phyloP scores from a whole-genome alignment of 2,329 filamentous ascomycete species.

The Didymellaceae sp. region DNA sequence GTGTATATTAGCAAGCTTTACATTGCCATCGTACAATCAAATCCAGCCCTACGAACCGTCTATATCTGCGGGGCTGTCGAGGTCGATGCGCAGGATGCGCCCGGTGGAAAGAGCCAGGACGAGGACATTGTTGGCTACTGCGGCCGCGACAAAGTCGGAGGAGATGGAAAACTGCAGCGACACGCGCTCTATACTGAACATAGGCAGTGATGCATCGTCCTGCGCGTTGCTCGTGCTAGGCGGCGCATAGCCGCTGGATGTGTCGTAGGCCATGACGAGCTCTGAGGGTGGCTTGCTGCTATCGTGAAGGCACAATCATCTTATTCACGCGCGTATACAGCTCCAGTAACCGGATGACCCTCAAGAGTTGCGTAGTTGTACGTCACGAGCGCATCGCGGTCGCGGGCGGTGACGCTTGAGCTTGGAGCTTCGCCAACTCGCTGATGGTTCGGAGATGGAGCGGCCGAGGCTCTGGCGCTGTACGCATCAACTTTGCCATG shows the following conservation, averaged over 20 bases:
- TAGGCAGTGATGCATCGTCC: constrained; percentile 72
- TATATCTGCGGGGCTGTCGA: constrained; percentile 93
- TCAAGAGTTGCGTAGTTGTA: constrained; percentile 2
- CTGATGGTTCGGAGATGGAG: constrained; percentile 1
- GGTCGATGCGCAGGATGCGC: constrained; percentile 89
- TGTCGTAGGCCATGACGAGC: constrained; percentile 70
- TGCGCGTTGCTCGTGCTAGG: constrained; percentile 68
- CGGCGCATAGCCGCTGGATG: constrained; percentile 74
- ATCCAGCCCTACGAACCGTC: constrained; percentile 59
- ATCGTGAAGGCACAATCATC: constrained; percentile 24
- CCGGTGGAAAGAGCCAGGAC: constrained; percentile 91
- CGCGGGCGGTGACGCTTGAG: constrained; percentile 23
- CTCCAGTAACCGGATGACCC: constrained; percentile 7
- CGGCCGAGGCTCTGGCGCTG: neutral
- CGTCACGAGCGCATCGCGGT: constrained; percentile 13
- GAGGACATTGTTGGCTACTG: constrained; percentile 96
- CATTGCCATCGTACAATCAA: neutral
- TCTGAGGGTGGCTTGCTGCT: constrained; percentile 16
- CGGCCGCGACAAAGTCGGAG: constrained; percentile 93
- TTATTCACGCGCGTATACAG: constrained; percentile 15
- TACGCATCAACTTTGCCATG: too few relatives aligned
- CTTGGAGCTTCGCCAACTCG: constrained; percentile 6
- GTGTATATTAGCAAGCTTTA: neutral
- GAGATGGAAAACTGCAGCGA: constrained; percentile 94
- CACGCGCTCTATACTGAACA: constrained; percentile 93